A percentile compares a stretch with the other conserved stretches of the same genome.
These are phyloP conservation scores for Stephania yunnanensis DNA, from an alignment of 164 flowering plant species.

Conservation along the genomic window DNA sequence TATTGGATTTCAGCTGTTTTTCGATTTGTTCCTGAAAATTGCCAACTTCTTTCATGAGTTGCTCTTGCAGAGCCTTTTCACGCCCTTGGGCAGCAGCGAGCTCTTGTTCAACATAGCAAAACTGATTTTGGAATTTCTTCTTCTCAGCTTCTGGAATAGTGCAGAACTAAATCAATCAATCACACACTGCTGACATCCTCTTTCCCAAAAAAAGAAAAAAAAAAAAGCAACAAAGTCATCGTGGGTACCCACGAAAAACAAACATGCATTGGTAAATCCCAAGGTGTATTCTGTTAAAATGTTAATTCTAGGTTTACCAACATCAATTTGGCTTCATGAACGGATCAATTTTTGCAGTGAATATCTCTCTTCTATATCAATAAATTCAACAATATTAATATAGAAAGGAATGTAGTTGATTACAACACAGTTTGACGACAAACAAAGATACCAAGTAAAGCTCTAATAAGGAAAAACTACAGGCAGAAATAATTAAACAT, in stretches of 20 bases:
- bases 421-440: not conserved
- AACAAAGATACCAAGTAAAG: not conserved
- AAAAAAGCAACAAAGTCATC: not conserved
- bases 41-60: slow-evolving; percentile 61
- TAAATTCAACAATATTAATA: not conserved
- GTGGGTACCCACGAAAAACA: no score
- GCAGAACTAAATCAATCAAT: slow-evolving; percentile 7
- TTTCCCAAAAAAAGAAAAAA: not conserved
- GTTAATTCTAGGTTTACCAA: no score
- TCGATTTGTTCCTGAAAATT: slow-evolving; percentile 57
- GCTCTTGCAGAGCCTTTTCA: slow-evolving; percentile 65
- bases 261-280: no score
- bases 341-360: not conserved
- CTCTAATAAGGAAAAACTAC: slow-evolving; percentile 3
- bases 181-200: not conserved
- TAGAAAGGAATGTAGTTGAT: no score
- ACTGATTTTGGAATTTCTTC: slow-evolving; percentile 51
- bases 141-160: slow-evolving; percentile 61
- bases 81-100: slow-evolving; percentile 92
- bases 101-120: slow-evolving; percentile 67
- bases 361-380: not conserved
- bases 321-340: not conserved
- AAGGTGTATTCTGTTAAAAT: no score
- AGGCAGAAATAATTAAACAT: not conserved
- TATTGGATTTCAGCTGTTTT: slow-evolving; percentile 43